Conservation (phyloP, 2,329 filamentous ascomycete species). For the Botrytis hyacinthi region DNA sequence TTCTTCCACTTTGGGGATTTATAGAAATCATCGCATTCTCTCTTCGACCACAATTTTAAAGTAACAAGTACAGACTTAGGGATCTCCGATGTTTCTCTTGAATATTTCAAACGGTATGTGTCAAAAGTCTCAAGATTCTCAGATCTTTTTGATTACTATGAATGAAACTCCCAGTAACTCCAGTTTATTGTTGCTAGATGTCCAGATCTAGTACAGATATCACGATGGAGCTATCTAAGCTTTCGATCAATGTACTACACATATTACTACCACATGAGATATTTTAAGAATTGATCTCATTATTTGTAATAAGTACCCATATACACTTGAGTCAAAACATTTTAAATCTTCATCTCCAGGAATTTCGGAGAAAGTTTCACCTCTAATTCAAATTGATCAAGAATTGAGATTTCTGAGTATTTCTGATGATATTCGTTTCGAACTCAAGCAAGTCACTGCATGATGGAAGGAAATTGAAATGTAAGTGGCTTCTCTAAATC, state of each 20-base stretch:
- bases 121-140: not conserved
- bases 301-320: not conserved
- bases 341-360: not conserved
- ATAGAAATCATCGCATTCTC: not conserved
- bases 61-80: not conserved
- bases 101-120: not conserved
- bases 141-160: rapidly evolving
- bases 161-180: rapidly evolving
- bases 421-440: no score
- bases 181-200: not conserved
- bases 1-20: not conserved
- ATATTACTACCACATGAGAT: not conserved
- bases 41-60: not conserved
- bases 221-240: rapidly evolving
- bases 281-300: not conserved
- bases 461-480: rapidly evolving
- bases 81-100: rapidly evolving
- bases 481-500: not conserved
- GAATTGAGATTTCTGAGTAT: no score
- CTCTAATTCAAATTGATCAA: not conserved
- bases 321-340: not conserved
- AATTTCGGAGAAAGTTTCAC: no score
- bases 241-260: not conserved
- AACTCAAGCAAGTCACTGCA: not conserved
- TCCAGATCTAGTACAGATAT: rapidly evolving